Base-by-base conservation (phyloP, 225 moss, liverwort and hornwort species). In the Polytrichum formosum region DNA sequence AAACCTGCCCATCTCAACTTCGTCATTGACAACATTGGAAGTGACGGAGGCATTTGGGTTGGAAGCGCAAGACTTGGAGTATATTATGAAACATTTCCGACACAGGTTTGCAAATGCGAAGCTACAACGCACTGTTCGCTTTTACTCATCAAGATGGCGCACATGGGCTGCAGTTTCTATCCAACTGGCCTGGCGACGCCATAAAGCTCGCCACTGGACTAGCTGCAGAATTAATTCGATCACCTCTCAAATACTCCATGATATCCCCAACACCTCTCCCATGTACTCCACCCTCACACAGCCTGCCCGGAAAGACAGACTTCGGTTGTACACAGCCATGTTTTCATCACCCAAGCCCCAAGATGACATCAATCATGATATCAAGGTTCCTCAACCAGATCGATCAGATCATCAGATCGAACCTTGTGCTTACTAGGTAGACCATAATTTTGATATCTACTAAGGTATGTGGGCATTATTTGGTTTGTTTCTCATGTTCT, bases 141-240 rank as follows among this genome's bases (percentile, higher is more conserved):
- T 28, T 28, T 5, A 28, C 28, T 28, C 28, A 27, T 76, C 73
- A 0, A 85, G 82, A 33, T 85, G 85, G 88, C 81, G 82, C 22
- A 85, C 67, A 5, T 88, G 85, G 88, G 85, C 82, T 21, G 82
- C 85, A 6, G 80, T 85, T 19, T 82, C 85, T 0, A 85, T 88
- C 22, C 85, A 82, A 66, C 28, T 82, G 17, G 82, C 77, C 0
- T 88, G 88, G 88, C 79, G 76, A 22, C 71, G 77, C 1, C 80
- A 77, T 62, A 77, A 80, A 13, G 74, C 67, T 13, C 76, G 72
- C 18, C 28, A 8, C 18, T 1, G 30, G 18, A 29, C 26, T 7
- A 66, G 30, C 29, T 28, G 28, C 28, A 28, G 4, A 28, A 28
- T 28, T 2, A 5, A 5, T 28, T 2, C 28, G 23, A 0, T 3